These are phyloP conservation scores for Cutaneotrichosporon sp. DNA, from an alignment of 1,284 basidiomycete species.

Conservation along the genomic window DNA sequence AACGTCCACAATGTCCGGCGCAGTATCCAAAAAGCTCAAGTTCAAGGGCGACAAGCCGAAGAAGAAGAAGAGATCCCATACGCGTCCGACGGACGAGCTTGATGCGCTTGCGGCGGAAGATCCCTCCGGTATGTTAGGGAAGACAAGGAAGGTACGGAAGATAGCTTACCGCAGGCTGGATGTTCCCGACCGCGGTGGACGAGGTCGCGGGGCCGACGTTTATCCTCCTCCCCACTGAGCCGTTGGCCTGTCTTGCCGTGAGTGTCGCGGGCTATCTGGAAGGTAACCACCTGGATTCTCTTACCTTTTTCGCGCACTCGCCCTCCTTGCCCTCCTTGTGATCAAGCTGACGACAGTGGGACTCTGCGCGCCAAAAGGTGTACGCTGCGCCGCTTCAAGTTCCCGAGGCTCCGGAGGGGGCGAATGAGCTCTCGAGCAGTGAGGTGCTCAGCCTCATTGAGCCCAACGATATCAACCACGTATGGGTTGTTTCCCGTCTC, in stretches of 20 bases:
- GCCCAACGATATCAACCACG: conserved; percentile 56
- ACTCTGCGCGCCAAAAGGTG: conserved; percentile 44
- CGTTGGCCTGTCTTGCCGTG: conserved; percentile 46
- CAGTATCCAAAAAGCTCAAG: conserved; percentile 52
- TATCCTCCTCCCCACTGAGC: conserved; percentile 49
- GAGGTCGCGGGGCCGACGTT: conserved; percentile 55
- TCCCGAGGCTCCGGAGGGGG: conserved; percentile 50
- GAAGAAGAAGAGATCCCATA: conserved; percentile 55
- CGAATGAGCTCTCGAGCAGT: conserved; percentile 40
- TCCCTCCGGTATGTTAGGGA: conserved; percentile 38
- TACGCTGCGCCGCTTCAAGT: conserved; percentile 50
- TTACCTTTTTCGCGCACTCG: too few relatives aligned
- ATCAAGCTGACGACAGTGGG: conserved; percentile 40
- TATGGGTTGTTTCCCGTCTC: conserved; percentile 57
- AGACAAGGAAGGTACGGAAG: not conserved
- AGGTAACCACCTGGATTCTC: too few relatives aligned
- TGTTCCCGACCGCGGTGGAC: conserved; percentile 47
- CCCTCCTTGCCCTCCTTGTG: conserved; percentile 2
- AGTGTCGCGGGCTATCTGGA: conserved; percentile 17
- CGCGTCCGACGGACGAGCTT: conserved; percentile 37
- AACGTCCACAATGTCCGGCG: conserved; percentile 23
- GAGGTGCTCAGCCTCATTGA: conserved; percentile 48
- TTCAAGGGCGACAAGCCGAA: conserved; percentile 57
- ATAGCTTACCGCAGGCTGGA: conserved; percentile 48
- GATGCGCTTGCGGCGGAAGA: conserved; percentile 45